phyloP scores from a whole-genome alignment of 495 filamentous ascomycete species.

The Wilcoxina mikolae region DNA sequence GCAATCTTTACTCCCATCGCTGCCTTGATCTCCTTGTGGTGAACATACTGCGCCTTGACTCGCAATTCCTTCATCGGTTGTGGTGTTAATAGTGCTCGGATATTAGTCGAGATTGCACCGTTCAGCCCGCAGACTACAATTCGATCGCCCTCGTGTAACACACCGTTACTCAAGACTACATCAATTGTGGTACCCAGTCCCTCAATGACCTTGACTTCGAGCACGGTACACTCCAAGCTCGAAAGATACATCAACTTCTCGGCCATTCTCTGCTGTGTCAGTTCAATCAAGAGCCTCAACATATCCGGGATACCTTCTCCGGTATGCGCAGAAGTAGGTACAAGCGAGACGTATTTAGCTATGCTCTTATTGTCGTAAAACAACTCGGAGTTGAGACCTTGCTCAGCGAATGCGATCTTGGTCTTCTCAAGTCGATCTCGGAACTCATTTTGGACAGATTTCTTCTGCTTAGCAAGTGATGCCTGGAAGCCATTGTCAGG shows the following conservation, averaged over 20 bases:
- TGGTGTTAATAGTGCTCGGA: slow-evolving; percentile 90
- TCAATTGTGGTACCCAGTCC: slow-evolving; percentile 98
- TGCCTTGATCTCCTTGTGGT: slow-evolving; percentile 98
- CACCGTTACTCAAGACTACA: slow-evolving; percentile 90
- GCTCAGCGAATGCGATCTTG: slow-evolving; percentile 85
- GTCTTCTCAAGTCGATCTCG: slow-evolving; percentile 75
- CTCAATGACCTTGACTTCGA: slow-evolving; percentile 98
- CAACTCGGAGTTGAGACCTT: slow-evolving; percentile 93
- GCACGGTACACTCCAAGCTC: slow-evolving; percentile 91
- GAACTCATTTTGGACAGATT: slow-evolving; percentile 91
- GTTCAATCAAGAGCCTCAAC: slow-evolving; percentile 80
- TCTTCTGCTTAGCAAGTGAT: slow-evolving; percentile 75
- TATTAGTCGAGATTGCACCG: slow-evolving; percentile 84
- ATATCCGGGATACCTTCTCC: slow-evolving; percentile 99
- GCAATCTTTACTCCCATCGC: slow-evolving; percentile 97
- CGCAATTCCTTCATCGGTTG: slow-evolving; percentile 88
- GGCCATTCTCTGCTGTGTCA: slow-evolving; percentile 97
- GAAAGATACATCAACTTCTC: slow-evolving; percentile 95
- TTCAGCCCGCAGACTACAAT: slow-evolving; percentile 92
- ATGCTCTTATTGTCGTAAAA: slow-evolving; percentile 98
- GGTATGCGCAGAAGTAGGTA: slow-evolving; percentile 93
- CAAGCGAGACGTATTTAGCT: slow-evolving; percentile 80
- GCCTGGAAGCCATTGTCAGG: slow-evolving; percentile 98
- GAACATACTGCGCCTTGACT: slow-evolving; percentile 85
- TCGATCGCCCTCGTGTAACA: slow-evolving; percentile 84